Evolutionary conservation across 768 basidiomycete genomes (phyloP), one percentile per base, ranked within the genome.

Genomic region (Leccinum imitatum): DNA sequence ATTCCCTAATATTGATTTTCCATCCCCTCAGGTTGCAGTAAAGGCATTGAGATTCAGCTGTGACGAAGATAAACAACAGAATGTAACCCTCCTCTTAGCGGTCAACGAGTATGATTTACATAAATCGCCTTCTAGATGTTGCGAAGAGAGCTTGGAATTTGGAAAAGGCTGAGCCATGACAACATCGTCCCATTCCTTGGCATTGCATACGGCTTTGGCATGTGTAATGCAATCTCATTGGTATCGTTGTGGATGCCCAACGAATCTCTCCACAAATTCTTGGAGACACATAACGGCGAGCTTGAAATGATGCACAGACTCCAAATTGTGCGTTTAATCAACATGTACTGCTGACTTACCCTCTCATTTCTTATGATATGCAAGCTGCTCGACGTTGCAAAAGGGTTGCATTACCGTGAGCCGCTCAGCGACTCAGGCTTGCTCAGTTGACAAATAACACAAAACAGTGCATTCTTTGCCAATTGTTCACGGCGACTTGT

Each of bases 171-270:
- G 2, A n/a, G 9, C 13, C 51, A 53, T 14, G 2, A 31, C 10
- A 53, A 53, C 10, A 25, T 53, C 15, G 51, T 53, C 3, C 51
- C 51, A 21, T 53, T 53, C 31, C 51, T 53, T 11, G 51, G 51
- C 9, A 35, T 53, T 23, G 31, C 51, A 21, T 15, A 53, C 13
- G 51, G 33, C 15, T 35, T 35, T 53, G 51, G 51, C 31, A 53
- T 53, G 31, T 4, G 6, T 11, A 6, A 11, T n/a, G 2, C 19
- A 53, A 19, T 14, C 9, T 35, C 51, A 0, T 4, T 53, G 31
- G 51, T 52, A 21, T 52, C 51, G 5, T 35, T 35, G 51, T 52
- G 51, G 51, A 52, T 52, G 51, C 31, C 51, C 27, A 52, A 35
- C 31, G 51, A 33, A 11, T 52, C 31, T 33, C 51, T 52, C 17